Evolutionary conservation across 306 rosid species (phyloP).

Genomic region (Biancaea sappan): DNA sequence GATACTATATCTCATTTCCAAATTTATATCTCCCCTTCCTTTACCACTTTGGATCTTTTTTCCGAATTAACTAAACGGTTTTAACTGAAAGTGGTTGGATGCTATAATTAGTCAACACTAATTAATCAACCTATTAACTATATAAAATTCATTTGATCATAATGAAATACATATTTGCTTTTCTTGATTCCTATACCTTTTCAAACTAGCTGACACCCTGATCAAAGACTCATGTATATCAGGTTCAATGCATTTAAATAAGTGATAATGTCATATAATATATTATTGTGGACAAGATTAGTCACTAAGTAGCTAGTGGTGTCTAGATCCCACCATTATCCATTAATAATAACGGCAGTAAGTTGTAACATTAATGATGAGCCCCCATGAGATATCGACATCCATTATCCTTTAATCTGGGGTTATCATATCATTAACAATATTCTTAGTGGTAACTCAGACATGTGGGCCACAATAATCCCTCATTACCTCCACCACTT

Average conservation of each 20-base stretch:
- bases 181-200: neutral
- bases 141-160: too few species aligned
- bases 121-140: too few species aligned
- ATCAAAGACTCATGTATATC: constrained; percentile 7
- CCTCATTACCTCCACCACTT: neutral
- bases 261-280: neutral
- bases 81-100: too few species aligned
- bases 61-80: neutral
- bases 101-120: too few species aligned
- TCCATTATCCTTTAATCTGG: neutral
- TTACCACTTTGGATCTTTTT: too few species aligned
- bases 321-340: constrained; percentile 19
- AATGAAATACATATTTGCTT: too few species aligned
- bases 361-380: neutral
- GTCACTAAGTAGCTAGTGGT: neutral
- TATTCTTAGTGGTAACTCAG: neutral
- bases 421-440: neutral
- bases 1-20: too few species aligned
- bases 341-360: neutral
- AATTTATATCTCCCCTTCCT: neutral
- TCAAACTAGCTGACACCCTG: neutral
- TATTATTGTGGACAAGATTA: constrained; percentile 6
- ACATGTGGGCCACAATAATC: neutral
- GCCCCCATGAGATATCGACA: neutral
- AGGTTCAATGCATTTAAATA: neutral